Percentiles rank a stretch among this genome's conserved stretches.
These are phyloP conservation scores for Polyporus tsugae DNA, from an alignment of 1,284 basidiomycete species.

Conservation along the genomic window DNA sequence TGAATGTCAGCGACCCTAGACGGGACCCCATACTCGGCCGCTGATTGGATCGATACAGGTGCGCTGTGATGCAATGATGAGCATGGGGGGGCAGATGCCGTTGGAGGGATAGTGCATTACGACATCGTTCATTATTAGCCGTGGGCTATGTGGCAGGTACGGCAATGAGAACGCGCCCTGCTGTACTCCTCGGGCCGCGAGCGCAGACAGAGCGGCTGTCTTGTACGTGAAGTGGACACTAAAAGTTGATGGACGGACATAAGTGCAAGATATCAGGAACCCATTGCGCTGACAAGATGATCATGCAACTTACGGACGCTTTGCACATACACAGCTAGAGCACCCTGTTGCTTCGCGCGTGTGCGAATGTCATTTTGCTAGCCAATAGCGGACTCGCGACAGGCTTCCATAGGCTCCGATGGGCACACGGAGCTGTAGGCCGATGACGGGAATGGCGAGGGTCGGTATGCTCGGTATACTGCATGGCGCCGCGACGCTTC, in stretches of 20 bases:
- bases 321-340: slow-evolving; percentile 9
- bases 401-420: background rate
- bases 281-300: background rate
- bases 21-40: background rate
- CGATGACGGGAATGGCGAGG: background rate
- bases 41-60: background rate
- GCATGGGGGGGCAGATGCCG: background rate
- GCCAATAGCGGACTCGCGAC: slow-evolving; percentile 3
- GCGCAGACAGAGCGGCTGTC: background rate
- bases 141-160: background rate
- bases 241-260: slow-evolving; percentile 5
- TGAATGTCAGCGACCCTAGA: background rate
- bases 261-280: slow-evolving; percentile 8
- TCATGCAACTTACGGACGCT: background rate
- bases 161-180: background rate
- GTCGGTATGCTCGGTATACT: background rate
- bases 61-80: background rate
- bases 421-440: background rate
- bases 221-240: slow-evolving; percentile 19
- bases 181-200: background rate
- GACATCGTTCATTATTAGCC: background rate
- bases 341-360: background rate
- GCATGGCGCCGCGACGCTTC: background rate
- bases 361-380: background rate
- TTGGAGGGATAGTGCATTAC: background rate